Evolutionary conservation across 768 basidiomycete species (phyloP), one percentile per base, ranked within the genome.

Genomic region (Mycena filopes): DNA sequence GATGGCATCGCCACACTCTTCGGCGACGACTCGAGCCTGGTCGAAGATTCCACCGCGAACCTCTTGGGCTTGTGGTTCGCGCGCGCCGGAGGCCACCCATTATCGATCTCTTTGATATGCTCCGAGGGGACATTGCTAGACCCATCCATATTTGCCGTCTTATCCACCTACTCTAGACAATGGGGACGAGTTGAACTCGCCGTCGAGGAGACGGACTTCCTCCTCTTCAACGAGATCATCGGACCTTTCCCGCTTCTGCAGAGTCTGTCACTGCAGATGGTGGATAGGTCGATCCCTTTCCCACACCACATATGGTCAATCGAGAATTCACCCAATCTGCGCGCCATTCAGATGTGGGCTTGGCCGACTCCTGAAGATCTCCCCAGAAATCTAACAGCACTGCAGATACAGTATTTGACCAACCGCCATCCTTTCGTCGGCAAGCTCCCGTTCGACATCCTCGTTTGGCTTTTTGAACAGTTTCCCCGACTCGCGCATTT

Each of bases 281-380:
- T 26, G 15, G 41, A 55, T 84, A 7, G 20, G 8, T 12, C 21
- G 2, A n/a, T 11, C 1, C 10, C 13, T 3, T 36, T 45, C 12
- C 16, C 45, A 4, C n/a, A n/a, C 36, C 12, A 4, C 11, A 43
- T 57, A 8, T 23, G 23, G 1, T 28, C 56, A 20, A 11, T 57
- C 15, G 13, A 23, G 2, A n/a, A 9, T 18, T 31, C 33, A n/a
- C 56, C 56, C 0, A 38, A 26, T 29, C 11, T 57, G 13, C 16
- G 33, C 3, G 56, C 56, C 15, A 6, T 47, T 33, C 18, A 49
- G 29, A 1, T 20, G 26, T 18, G 36, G 36, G 36, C 10, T 36
- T 15, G 15, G 36, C 36, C 4, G 31, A 20, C 29, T 1, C 6
- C 21, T 50, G 28, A 1, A 18, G 47, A 16, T 9, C 6, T 15